Conservation (phyloP, 306 rosid genomes). For the Fragaria vesca region DNA sequence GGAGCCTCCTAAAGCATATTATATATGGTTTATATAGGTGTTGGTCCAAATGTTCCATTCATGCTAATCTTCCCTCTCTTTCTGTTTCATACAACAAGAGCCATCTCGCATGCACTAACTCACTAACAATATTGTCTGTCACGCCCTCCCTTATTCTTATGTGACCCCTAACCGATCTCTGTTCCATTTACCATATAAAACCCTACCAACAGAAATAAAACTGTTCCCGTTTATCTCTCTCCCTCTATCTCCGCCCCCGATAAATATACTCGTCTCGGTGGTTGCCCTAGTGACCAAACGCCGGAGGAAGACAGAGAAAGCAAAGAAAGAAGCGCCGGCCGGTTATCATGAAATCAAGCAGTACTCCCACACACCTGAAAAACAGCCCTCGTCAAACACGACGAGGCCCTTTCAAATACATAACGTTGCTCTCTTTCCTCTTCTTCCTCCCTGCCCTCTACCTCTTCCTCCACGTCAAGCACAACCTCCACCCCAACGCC, state of each 20-base stretch:
- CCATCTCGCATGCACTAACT: not conserved
- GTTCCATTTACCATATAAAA: constrained; percentile 2
- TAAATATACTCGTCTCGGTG: not conserved
- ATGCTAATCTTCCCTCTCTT: not conserved
- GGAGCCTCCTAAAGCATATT: not conserved
- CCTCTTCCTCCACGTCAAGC: constrained; percentile 40
- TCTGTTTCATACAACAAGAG: not conserved
- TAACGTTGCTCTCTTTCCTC: constrained; percentile 50
- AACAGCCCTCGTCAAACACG: constrained; percentile 28
- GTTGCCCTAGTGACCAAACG: not conserved
- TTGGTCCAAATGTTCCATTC: not conserved
- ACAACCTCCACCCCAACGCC: not conserved
- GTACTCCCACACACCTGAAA: not conserved
- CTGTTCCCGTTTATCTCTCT: not conserved
- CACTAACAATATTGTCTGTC: not conserved
- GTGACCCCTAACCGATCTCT: not conserved
- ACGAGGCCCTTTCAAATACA: constrained; percentile 36
- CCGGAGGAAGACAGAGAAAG: not conserved
- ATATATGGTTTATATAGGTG: not conserved
- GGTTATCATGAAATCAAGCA: not conserved
- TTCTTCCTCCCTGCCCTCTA: constrained; percentile 55
- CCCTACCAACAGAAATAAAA: not conserved
- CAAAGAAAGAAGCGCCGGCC: too few species aligned
- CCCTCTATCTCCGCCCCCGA: not conserved
- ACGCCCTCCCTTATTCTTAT: not conserved